phyloP scores from a whole-genome alignment of 768 basidiomycete genomes.

The Nevesoporus exiguus region DNA sequence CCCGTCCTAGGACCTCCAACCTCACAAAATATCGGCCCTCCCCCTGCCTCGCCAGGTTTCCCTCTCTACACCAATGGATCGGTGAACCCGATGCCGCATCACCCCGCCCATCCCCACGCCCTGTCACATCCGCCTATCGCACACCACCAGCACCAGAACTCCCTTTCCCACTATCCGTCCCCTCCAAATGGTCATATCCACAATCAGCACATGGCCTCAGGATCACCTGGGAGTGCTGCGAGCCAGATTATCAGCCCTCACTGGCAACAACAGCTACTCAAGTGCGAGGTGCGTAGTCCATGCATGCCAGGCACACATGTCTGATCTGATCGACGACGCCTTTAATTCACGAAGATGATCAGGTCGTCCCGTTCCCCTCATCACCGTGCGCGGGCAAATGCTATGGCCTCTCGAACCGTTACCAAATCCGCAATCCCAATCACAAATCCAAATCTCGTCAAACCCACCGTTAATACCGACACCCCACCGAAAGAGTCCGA shows the following conservation, averaged over 20 bases:
- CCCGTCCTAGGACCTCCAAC: conserved; percentile 47
- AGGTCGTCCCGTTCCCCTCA: conserved; percentile 86
- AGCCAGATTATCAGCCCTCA: conserved; percentile 73
- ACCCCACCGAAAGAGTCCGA: conserved; percentile 27
- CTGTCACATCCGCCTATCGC: conserved; percentile 47
- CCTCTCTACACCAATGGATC: conserved; percentile 71
- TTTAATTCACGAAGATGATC: conserved; percentile 55
- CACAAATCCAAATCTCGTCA: conserved; percentile 79
- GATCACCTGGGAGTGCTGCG: conserved; percentile 51
- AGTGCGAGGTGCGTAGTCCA: conserved; percentile 76
- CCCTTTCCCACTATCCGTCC: conserved; percentile 72
- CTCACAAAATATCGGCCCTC: conserved; percentile 50
- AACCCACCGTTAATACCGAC: conserved; percentile 36
- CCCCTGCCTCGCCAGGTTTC: conserved; percentile 71
- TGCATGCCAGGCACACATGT: conserved; percentile 15
- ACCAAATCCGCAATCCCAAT: conserved; percentile 88
- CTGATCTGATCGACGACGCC: conserved; percentile 16
- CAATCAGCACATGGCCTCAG: conserved; percentile 55
- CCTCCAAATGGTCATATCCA: conserved; percentile 70
- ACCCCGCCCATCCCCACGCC: conserved; percentile 54
- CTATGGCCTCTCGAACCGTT: conserved; percentile 85
- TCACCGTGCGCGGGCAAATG: conserved; percentile 92
- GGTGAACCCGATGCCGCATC: conserved; percentile 58
- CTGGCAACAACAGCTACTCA: conserved; percentile 92
- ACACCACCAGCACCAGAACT: conserved; percentile 79